Percentiles rank a stretch among this genome's conserved stretches.
Conservation (phyloP, 352 stramenopile species). For the Globisporangium ultimum region DNA sequence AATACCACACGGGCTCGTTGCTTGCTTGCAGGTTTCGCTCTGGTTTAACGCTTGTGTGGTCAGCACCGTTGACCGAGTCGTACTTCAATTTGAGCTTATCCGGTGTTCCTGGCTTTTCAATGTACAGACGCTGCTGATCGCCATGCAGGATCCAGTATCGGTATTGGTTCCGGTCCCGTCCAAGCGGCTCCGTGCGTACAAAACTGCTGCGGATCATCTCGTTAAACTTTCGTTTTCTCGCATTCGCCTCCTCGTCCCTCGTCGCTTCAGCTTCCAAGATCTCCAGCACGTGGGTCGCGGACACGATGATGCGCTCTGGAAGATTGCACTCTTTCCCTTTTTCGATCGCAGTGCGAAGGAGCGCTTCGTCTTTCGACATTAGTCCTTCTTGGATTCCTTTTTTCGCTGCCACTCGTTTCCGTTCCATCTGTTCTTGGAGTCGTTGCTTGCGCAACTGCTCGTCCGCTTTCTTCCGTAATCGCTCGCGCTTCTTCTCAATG, state of each 20-base stretch:
- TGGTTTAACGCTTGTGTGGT: conserved; percentile 3
- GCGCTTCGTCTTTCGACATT: conserved; percentile 46
- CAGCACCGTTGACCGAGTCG: conserved; percentile 17
- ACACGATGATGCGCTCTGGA: conserved; percentile 60
- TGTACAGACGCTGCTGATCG: conserved; percentile 61
- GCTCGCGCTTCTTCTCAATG: conserved; percentile 63
- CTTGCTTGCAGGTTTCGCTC: not conserved
- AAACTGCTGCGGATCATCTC: conserved; percentile 63
- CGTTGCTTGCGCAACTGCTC: conserved; percentile 66
- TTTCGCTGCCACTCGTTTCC: conserved; percentile 54
- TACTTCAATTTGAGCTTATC: conserved; percentile 50
- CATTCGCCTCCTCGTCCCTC: conserved; percentile 61
- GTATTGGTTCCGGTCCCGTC: conserved; percentile 50
- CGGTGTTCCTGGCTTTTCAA: conserved; percentile 49
- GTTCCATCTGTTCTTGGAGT: conserved; percentile 59
- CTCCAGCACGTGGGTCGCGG: conserved; percentile 69
- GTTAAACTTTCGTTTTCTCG: conserved; percentile 60
- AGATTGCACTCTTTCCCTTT: conserved; percentile 73
- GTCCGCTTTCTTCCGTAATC: conserved; percentile 48
- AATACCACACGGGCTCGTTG: conserved; percentile 48
- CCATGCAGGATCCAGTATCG: conserved; percentile 78
- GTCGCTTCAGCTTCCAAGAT: conserved; percentile 63
- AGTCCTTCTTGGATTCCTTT: conserved; percentile 65
- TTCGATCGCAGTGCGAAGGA: conserved; percentile 59
- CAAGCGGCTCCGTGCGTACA: conserved; percentile 71